A percentile compares a stretch with the other conserved stretches of the same genome.
phyloP scores from a whole-genome alignment of 257 asterid genomes.

The Solanum verrucosum region DNA sequence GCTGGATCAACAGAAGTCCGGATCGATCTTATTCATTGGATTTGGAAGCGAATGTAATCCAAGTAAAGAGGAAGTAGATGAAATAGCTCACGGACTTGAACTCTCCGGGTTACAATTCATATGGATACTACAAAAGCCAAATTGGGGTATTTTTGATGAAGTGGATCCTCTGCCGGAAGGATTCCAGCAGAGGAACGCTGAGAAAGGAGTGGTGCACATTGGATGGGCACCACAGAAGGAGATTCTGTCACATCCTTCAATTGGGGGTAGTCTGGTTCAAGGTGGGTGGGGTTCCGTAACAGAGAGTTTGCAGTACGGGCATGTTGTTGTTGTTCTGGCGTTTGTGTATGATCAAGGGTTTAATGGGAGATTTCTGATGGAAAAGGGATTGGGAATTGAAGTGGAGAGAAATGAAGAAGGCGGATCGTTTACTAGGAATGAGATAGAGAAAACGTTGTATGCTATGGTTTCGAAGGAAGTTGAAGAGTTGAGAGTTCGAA shows the following conservation, averaged over 20 bases:
- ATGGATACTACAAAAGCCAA: constrained; percentile 9
- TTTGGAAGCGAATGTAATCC: constrained; percentile 1
- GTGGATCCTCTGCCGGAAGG: not conserved
- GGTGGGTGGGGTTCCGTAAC: constrained; percentile 29
- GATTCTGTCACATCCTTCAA: constrained; percentile 19
- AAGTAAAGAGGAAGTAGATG: constrained; percentile 5
- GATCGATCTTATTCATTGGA: constrained; percentile 9
- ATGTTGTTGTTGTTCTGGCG: constrained; percentile 15
- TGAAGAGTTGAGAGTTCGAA: not conserved
- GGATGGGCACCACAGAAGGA: constrained; percentile 44
- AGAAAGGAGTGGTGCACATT: constrained; percentile 13
- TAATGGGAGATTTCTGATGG: constrained; percentile 22
- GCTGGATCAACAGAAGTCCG: constrained; percentile 13
- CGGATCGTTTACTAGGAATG: constrained; percentile 18
- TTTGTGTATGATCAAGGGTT: constrained; percentile 18
- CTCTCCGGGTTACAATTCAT: constrained; percentile 12
- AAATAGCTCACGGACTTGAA: constrained; percentile 19
- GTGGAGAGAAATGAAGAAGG: constrained; percentile 20
- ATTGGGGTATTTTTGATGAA: not conserved
- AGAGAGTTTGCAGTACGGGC: constrained; percentile 18
- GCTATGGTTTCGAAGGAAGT: constrained; percentile 15
- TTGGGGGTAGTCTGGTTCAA: constrained; percentile 23
- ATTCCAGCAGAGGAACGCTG: not conserved
- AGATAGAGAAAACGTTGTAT: constrained; percentile 12
- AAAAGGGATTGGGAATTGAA: constrained; percentile 24